These are phyloP conservation scores for Kurtzmaniella quercitrusa DNA, from an alignment of 1,139 yeast species.

Conservation along the genomic window DNA sequence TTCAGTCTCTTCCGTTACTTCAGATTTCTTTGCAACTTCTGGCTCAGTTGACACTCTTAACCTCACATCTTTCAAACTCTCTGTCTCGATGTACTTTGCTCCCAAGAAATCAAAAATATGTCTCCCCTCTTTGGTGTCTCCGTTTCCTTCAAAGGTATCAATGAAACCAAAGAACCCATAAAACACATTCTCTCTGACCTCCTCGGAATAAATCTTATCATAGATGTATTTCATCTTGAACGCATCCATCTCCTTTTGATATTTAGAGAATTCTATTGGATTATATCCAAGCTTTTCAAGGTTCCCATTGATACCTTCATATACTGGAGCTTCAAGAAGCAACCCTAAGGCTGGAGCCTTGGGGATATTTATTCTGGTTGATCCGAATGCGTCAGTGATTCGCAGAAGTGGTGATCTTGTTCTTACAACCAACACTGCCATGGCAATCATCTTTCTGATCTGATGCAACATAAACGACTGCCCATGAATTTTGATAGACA, in stretches of 20 bases:
- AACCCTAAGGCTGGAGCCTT: conserved; percentile 97
- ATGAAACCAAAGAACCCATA: conserved; percentile 86
- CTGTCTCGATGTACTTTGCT: conserved; percentile 37
- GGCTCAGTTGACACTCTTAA: background rate
- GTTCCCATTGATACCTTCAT: conserved; percentile 74
- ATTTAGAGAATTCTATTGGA: conserved; percentile 65
- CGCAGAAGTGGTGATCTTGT: conserved; percentile 78
- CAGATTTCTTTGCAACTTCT: background rate
- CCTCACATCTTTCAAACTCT: conserved; percentile 2
- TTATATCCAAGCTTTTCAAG: conserved; percentile 78
- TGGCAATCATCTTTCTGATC: conserved; percentile 95
- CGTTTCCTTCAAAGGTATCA: conserved; percentile 57
- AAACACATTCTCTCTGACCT: conserved; percentile 79
- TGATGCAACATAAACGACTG: conserved; percentile 98
- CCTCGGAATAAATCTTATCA: conserved; percentile 88
- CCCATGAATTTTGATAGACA: conserved; percentile 92
- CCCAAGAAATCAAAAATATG: conserved; percentile 75
- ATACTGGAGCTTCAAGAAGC: conserved; percentile 86
- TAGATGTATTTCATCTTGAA: conserved; percentile 88
- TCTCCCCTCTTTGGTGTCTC: conserved; percentile 25
- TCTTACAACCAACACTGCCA: conserved; percentile 84
- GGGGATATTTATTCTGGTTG: conserved; percentile 79
- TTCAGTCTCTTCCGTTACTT: background rate
- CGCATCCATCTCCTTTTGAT: conserved; percentile 65
- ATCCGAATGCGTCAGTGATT: conserved; percentile 74